A percentile compares a stretch with the other conserved stretches of the same genome.
phyloP scores from a whole-genome alignment of 2,329 filamentous ascomycete genomes.

The Alternaria brassicicola region DNA sequence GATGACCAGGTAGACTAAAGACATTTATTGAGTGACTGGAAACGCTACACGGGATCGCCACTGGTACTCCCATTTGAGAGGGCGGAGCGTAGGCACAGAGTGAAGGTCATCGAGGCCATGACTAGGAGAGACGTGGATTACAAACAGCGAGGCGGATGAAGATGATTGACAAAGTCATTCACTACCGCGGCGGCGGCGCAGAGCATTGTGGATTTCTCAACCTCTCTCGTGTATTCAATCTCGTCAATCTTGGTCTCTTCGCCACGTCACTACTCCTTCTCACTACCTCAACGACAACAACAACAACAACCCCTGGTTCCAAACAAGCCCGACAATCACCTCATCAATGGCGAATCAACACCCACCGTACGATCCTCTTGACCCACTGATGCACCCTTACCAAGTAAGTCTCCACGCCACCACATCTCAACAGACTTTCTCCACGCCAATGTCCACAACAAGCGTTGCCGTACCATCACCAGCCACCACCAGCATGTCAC shows the following conservation, averaged over 20 bases:
- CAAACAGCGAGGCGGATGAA: neutral
- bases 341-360: neutral
- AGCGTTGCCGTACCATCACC: neutral
- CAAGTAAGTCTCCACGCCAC: neutral
- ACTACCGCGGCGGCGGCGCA: neutral
- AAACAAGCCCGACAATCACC: neutral
- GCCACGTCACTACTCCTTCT: neutral
- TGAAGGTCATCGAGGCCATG: neutral
- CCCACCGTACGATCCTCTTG: neutral
- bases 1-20: neutral
- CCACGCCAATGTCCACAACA: neutral
- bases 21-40: neutral
- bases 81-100: neutral
- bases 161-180: neutral
- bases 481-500: slow-evolving; percentile 1
- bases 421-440: neutral
- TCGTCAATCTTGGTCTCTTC: neutral
- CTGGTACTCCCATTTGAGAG: neutral
- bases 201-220: neutral
- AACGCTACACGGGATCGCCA: neutral
- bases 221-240: neutral
- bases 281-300: neutral
- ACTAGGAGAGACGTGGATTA: neutral
- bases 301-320: neutral
- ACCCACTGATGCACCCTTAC: neutral